phyloP scores from a whole-genome alignment of 768 basidiomycete genomes.

The Amanita rubescens region DNA sequence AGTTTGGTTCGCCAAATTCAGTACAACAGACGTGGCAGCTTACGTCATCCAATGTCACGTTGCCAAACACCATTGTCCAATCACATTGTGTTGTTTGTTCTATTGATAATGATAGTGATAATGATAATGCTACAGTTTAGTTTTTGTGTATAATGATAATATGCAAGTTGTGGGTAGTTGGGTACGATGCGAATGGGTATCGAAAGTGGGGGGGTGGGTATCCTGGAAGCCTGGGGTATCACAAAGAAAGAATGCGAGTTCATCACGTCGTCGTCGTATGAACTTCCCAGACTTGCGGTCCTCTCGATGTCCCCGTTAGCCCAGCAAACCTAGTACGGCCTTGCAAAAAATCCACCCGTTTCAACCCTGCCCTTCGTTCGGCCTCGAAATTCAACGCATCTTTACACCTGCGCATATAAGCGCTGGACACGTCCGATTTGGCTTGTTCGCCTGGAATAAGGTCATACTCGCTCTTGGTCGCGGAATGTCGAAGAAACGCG shows the following conservation, averaged over 20 bases:
- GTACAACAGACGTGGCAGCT: slow-evolving; percentile 34
- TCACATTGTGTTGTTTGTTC: neutral
- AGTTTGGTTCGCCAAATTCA: slow-evolving; percentile 11
- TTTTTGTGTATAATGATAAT: too few relatives aligned
- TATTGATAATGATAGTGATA: neutral
- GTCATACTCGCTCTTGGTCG: slow-evolving; percentile 33
- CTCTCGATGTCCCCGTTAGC: slow-evolving; percentile 17
- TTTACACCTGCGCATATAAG: slow-evolving; percentile 35
- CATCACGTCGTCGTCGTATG: slow-evolving; percentile 4
- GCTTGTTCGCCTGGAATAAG: slow-evolving; percentile 24
- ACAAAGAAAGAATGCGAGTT: neutral
- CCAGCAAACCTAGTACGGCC: slow-evolving; percentile 34
- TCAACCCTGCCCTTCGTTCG: slow-evolving; percentile 42
- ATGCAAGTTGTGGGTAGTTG: too few relatives aligned
- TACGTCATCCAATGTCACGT: slow-evolving; percentile 19
- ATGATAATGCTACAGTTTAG: neutral
- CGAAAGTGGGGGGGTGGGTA: neutral
- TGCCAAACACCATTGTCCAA: neutral
- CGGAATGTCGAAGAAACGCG: slow-evolving; percentile 31
- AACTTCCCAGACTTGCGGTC: slow-evolving; percentile 7
- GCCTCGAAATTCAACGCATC: slow-evolving; percentile 21
- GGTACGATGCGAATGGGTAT: neutral
- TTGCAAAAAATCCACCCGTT: slow-evolving; percentile 48
- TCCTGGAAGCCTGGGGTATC: neutral
- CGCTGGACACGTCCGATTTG: slow-evolving; percentile 24